Evolutionary conservation across 2,329 filamentous ascomycete species (phyloP), one percentile per base, ranked within the genome.

Genomic region (Curvularia spicifera): DNA sequence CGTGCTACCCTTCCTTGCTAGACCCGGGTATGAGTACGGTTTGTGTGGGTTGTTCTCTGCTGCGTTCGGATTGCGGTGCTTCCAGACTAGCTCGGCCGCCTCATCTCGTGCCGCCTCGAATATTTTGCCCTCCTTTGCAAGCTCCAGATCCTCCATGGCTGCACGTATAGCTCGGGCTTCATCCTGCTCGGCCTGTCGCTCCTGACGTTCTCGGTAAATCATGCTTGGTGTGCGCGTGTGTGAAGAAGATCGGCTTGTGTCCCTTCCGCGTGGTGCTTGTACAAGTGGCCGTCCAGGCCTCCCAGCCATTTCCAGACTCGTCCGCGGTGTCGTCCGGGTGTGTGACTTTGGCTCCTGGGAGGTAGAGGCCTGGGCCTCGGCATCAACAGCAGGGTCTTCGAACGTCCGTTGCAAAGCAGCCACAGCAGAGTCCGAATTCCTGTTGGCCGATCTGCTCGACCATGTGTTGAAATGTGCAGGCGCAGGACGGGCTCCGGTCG

Each of bases 151-250:
- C 65, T 91, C 86, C 82, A 93, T 86, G 10, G 90, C 90, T 60
- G 87, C 83, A 18, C 89, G 85, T 58, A 93, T 77, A 20, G 89
- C 89, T 35, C 84, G 83, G 4, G 86, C 88, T 76, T 93, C 90
- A 71, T 92, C 89, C 74, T 90, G 91, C 74, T 93, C 90, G 85
- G 91, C 90, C 88, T 89, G 91, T 67, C 90, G 81, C 71, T 87
- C 85, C 18, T 89, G 89, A 56, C 87, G 85, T 75, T 93, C 90
- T 55, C 91, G 88, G 74, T 93, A 93, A 7, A 84, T 65, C 56
- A 71, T 81, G 59, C 83, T 90, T 6, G 87, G 85, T 15, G 89
- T 86, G 48, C 89, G 67, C 55, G 69, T 66, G 22, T 67, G 65
- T 5, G 53, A 75, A 66, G 68, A 78, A 80, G 53, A 76, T 68